Conservation (phyloP, 768 basidiomycete genomes). For the Termitomyces sp. region DNA sequence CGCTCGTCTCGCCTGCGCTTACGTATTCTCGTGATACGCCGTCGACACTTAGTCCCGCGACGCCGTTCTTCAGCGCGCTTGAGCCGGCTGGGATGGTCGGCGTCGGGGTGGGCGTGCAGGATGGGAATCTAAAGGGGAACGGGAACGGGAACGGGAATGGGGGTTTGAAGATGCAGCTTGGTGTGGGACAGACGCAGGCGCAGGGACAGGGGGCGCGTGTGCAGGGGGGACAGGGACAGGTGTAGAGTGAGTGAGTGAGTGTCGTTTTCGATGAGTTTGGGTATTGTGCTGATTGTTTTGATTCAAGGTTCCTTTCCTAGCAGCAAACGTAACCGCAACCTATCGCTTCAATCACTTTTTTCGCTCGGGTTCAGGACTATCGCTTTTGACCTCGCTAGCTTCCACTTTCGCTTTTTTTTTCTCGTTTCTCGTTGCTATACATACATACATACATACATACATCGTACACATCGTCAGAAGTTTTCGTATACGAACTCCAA, state of each 20-base stretch:
- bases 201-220: background rate
- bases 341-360: background rate
- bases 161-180: background rate
- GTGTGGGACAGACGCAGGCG: background rate
- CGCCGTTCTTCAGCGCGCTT: slow-evolving; percentile 70
- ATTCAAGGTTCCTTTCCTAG: background rate
- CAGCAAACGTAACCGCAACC: background rate
- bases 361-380: background rate
- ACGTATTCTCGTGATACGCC: slow-evolving; percentile 66
- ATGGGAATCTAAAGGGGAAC: background rate
- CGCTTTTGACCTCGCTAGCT: background rate
- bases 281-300: background rate
- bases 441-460: background rate
- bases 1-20: slow-evolving; percentile 63
- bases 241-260: background rate
- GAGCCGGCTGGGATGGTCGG: slow-evolving; percentile 39
- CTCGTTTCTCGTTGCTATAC: background rate
- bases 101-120: background rate
- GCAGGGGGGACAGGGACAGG: background rate
- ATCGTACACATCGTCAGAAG: background rate
- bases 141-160: background rate
- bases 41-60: slow-evolving; percentile 67
- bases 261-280: background rate
- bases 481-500: background rate
- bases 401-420: background rate